Evolutionary conservation across 2,329 filamentous ascomycete genomes (phyloP).

Genomic region (Paraphoma sp.): DNA sequence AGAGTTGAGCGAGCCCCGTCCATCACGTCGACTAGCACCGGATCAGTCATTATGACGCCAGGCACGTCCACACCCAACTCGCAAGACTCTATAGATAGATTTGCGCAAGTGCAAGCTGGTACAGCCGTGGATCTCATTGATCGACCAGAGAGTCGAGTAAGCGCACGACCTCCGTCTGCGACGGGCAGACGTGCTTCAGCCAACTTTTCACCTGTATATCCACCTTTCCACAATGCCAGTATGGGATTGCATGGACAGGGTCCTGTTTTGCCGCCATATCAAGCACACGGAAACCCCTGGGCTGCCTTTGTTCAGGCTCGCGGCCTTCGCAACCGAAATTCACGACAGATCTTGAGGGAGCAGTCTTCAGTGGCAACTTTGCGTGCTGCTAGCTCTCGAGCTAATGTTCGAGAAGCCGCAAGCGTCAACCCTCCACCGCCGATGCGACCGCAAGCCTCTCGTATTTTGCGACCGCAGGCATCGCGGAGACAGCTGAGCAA

Average conservation of each 20-base stretch:
- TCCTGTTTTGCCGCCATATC: conserved; percentile 36
- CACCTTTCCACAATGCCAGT: conserved; percentile 35
- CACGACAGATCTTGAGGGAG: conserved; percentile 45
- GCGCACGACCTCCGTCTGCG: conserved; percentile 44
- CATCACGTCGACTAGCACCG: conserved; percentile 35
- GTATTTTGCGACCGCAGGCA: conserved; percentile 44
- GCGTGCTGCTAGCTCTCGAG: conserved; percentile 41
- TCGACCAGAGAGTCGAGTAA: conserved; percentile 45
- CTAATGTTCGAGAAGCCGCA: conserved; percentile 39
- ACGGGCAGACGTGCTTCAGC: conserved; percentile 42
- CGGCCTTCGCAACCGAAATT: conserved; percentile 32
- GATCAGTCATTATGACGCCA: conserved; percentile 37
- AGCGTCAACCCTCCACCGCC: conserved; percentile 26
- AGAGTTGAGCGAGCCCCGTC: conserved; percentile 36
- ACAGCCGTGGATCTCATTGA: conserved; percentile 45
- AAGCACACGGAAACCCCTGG: conserved; percentile 45
- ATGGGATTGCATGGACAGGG: conserved; percentile 44
- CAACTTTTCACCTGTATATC: conserved; percentile 40
- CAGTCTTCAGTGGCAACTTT: conserved; percentile 49
- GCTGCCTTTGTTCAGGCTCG: conserved; percentile 43
- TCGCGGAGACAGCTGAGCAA: conserved; percentile 44
- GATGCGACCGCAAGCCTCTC: conserved; percentile 44
- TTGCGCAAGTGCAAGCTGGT: conserved; percentile 35
- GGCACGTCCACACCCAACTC: conserved; percentile 36
- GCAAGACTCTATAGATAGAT: conserved; percentile 33